These are phyloP conservation scores for Dalbergia cultrata DNA, from an alignment of 306 rosid species.

Conservation along the genomic window DNA sequence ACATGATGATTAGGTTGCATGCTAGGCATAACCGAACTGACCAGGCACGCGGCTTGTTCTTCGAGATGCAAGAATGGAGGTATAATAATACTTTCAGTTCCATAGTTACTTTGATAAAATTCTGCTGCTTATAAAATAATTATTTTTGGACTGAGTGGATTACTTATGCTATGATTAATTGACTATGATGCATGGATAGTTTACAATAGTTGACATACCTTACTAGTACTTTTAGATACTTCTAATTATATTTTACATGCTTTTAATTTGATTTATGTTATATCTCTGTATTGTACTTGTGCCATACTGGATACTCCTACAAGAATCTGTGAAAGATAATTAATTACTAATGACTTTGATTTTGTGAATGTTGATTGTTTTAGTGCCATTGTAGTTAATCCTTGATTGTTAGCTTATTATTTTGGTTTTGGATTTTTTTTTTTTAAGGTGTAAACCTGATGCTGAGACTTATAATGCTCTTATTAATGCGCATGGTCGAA, in stretches of 20 bases:
- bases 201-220: no score
- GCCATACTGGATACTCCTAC: no score
- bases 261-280: no score
- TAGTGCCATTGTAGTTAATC: background rate
- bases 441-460: conserved; percentile 90
- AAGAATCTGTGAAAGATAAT: no score
- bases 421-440: conserved; percentile 18
- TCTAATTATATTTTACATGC: no score
- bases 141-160: background rate
- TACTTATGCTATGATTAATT: background rate
- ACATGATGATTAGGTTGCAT: conserved; percentile 87
- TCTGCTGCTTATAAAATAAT: background rate
- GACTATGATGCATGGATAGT: no score
- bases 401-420: background rate
- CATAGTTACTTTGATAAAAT: background rate
- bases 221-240: no score
- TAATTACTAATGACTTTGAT: background rate
- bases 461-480: conserved; percentile 89
- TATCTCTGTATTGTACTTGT: no score
- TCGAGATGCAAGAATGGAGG: conserved; percentile 98
- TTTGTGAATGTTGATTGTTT: conserved; percentile 21
- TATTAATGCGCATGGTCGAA: conserved; percentile 91
- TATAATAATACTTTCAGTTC: conserved; percentile 15
- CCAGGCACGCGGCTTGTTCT: conserved; percentile 96
- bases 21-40: conserved; percentile 82